Percentiles rank a stretch among this genome's conserved stretches.
These are phyloP conservation scores for Myriosclerotinia curreyana DNA, from an alignment of 2,329 filamentous ascomycete species.

Conservation along the genomic window DNA sequence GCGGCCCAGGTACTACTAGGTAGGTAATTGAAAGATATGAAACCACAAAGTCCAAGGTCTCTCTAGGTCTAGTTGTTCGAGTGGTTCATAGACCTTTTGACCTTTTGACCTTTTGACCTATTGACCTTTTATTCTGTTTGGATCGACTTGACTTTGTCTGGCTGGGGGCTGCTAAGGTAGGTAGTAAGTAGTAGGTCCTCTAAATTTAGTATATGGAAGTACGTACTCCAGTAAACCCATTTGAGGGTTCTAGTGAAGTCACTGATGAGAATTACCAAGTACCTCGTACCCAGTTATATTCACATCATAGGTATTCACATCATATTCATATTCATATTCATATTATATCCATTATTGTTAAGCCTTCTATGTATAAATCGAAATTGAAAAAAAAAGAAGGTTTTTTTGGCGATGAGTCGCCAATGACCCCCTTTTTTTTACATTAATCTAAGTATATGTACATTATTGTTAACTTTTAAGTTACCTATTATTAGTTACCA, in stretches of 20 bases:
- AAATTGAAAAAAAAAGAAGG: background rate
- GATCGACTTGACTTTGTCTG: background rate
- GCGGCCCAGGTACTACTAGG: background rate
- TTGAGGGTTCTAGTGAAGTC: background rate
- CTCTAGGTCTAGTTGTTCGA: background rate
- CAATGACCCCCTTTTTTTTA: background rate
- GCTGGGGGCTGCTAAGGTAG: background rate
- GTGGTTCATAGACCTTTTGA: constrained; percentile 13
- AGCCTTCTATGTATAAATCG: background rate
- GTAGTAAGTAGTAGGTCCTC: constrained; percentile 8
- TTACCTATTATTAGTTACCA: too few relatives aligned
- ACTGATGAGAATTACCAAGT: too few relatives aligned
- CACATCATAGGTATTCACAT: background rate
- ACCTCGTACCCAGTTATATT: too few relatives aligned
- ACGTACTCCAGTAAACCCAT: background rate
- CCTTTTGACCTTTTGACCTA: too few relatives aligned
- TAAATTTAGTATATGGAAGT: constrained; percentile 13
- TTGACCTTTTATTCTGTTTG: constrained; percentile 4
- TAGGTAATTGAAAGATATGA: constrained; percentile 2
- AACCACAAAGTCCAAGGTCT: constrained; percentile 9
- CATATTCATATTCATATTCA: too few relatives aligned
- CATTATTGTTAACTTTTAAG: background rate
- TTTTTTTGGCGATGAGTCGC: background rate
- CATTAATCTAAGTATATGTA: background rate
- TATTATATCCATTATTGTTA: too few relatives aligned